These are phyloP conservation scores for Sclerotinia nivalis DNA, from an alignment of 2,329 filamentous ascomycete species.

Conservation along the genomic window DNA sequence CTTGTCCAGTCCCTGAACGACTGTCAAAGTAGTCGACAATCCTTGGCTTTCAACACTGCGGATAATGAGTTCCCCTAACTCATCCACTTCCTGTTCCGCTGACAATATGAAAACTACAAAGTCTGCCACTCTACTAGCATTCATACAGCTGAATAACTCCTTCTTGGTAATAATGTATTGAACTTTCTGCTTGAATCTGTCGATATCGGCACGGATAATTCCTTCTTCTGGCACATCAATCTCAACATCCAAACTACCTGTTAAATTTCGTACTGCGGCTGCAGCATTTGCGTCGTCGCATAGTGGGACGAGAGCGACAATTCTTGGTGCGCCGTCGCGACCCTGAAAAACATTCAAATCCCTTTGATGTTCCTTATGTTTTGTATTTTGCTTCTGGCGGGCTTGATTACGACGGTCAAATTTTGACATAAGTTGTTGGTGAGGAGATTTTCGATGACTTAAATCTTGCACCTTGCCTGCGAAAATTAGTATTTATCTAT, in stretches of 20 bases:
- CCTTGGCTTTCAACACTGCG: constrained; percentile 90
- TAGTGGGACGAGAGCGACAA: constrained; percentile 85
- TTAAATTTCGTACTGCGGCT: constrained; percentile 68
- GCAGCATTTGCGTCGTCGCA: constrained; percentile 70
- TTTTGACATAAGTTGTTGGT: constrained; percentile 97
- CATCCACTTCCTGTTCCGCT: constrained; percentile 79
- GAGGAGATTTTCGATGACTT: constrained; percentile 77
- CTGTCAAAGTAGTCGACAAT: constrained; percentile 85
- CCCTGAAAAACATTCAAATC: constrained; percentile 83
- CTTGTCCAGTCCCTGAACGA: constrained; percentile 76
- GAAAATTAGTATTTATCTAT: constrained; percentile 26
- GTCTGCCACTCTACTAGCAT: constrained; percentile 85
- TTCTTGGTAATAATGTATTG: constrained; percentile 77
- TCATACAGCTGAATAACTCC: constrained; percentile 75
- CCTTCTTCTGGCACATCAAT: constrained; percentile 60
- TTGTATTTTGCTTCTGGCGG: constrained; percentile 82
- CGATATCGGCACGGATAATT: constrained; percentile 67
- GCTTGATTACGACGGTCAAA: constrained; percentile 93
- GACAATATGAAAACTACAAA: constrained; percentile 88
- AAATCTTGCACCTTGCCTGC: constrained; percentile 78
- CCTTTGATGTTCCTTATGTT: constrained; percentile 79
- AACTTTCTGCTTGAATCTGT: constrained; percentile 92
- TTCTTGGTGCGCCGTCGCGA: constrained; percentile 79
- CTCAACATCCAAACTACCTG: constrained; percentile 77
- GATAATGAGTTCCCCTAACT: constrained; percentile 80